phyloP scores from a whole-genome alignment of 116 monocot species.

The Dioscorea cayenensis region DNA sequence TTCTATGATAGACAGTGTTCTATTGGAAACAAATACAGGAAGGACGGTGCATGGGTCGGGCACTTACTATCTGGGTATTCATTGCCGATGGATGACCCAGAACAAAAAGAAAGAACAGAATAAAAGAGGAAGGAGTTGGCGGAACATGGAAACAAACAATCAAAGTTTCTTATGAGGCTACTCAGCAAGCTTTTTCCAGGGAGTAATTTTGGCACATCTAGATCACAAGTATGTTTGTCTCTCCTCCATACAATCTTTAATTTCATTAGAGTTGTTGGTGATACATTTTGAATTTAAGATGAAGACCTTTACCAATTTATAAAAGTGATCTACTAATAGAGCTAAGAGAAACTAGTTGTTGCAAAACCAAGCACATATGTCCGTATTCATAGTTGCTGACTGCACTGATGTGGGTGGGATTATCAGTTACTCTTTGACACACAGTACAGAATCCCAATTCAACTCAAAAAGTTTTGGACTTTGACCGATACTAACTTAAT shows the following conservation, averaged over 20 bases:
- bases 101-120: constrained; percentile 26
- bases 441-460: no score
- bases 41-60: constrained; percentile 90
- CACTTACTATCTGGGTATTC: constrained; percentile 93
- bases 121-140: constrained; percentile 27
- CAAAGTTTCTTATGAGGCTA: constrained; percentile 63
- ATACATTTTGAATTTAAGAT: no score
- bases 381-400: no score
- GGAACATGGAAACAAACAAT: constrained; percentile 94
- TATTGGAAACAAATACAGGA: constrained; percentile 39
- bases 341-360: no score
- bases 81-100: constrained; percentile 89
- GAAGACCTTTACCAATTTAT: no score
- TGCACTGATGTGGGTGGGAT: no score
- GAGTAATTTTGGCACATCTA: constrained; percentile 74
- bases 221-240: constrained; percentile 81
- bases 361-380: no score
- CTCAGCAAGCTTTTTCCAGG: constrained; percentile 77
- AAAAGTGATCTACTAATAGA: no score
- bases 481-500: no score
- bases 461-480: no score
- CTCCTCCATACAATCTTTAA: neutral
- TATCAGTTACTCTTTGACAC: no score
- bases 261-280: no score
- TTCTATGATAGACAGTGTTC: neutral